Evolutionary conservation across 2,329 filamentous ascomycete species (phyloP).

Genomic region (Pleurostoma richardsiae): DNA sequence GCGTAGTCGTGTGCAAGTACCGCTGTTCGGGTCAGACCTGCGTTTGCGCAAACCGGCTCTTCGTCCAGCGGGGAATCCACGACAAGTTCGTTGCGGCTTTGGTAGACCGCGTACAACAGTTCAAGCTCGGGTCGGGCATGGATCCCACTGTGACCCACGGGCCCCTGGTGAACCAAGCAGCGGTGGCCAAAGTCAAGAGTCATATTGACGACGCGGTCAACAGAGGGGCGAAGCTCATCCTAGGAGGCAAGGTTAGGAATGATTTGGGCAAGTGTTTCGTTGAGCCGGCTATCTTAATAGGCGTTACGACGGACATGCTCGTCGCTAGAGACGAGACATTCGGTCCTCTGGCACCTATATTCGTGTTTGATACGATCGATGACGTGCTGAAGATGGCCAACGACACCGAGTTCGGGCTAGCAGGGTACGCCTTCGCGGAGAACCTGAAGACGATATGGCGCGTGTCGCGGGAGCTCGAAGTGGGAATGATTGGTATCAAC

Average conservation of each 20-base stretch:
- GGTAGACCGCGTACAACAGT: conserved; percentile 64
- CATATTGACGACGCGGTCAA: conserved; percentile 75
- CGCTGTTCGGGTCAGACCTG: conserved; percentile 93
- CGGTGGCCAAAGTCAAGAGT: conserved; percentile 70
- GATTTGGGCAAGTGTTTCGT: conserved; percentile 83
- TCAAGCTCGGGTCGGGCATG: conserved; percentile 74
- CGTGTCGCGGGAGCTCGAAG: conserved; percentile 67
- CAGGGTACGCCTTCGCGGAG: conserved; percentile 84
- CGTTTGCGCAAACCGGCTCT: conserved; percentile 82
- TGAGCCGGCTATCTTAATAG: conserved; percentile 81
- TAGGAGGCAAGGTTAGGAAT: conserved; percentile 69
- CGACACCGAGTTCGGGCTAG: conserved; percentile 75
- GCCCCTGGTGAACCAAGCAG: conserved; percentile 79
- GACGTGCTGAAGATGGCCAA: conserved; percentile 87
- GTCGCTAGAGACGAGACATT: conserved; percentile 90
- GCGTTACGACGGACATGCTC: conserved; percentile 81
- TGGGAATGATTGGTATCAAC: conserved; percentile 85
- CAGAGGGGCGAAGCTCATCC: conserved; percentile 71
- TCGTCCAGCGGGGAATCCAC: conserved; percentile 74
- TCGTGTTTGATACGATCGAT: conserved; percentile 81
- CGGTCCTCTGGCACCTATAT: conserved; percentile 85
- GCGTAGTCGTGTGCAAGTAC: conserved; percentile 86
- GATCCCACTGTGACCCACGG: conserved; percentile 69
- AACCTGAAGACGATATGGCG: conserved; percentile 56
- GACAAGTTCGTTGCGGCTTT: conserved; percentile 67